Conservation (phyloP, 352 stramenopile genomes). For the Globisporangium rhizosaccharum region DNA sequence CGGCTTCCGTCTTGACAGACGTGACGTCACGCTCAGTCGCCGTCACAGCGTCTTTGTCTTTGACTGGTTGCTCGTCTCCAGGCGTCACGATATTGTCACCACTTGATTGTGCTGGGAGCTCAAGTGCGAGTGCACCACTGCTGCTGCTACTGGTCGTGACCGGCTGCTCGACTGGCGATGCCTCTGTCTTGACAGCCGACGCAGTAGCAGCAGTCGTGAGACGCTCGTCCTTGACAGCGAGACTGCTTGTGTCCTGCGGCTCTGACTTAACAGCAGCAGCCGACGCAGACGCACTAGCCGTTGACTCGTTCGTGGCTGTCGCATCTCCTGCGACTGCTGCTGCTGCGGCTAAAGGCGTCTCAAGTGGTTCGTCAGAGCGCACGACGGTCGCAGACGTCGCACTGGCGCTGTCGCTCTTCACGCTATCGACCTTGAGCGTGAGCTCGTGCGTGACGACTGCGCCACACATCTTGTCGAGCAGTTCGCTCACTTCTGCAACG, state of each 20-base stretch:
- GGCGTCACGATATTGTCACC: no score
- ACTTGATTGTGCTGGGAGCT: no score
- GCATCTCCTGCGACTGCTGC: neutral
- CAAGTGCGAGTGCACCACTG: no score
- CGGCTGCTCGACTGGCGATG: no score
- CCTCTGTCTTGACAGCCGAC: neutral
- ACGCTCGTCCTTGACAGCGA: neutral
- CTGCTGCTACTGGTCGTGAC: no score
- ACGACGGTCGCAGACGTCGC: neutral
- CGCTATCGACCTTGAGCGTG: no score
- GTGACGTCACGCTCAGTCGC: no score
- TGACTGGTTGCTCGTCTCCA: no score
- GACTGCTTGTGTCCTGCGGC: neutral
- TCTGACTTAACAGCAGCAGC: neutral
- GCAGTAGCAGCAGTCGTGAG: neutral
- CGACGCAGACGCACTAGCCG: neutral
- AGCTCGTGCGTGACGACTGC: neutral
- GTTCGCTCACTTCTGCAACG: neutral
- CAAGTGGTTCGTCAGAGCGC: no score
- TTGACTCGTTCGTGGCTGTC: neutral
- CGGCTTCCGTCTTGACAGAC: neutral
- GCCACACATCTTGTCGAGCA: neutral
- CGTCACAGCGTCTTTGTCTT: no score
- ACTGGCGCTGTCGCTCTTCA: neutral
- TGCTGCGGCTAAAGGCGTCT: neutral